Evolutionary conservation across 2,329 filamentous ascomycete genomes (phyloP), one percentile per base, ranked within the genome.

Genomic region (Phymatotrichopsis omnivora): DNA sequence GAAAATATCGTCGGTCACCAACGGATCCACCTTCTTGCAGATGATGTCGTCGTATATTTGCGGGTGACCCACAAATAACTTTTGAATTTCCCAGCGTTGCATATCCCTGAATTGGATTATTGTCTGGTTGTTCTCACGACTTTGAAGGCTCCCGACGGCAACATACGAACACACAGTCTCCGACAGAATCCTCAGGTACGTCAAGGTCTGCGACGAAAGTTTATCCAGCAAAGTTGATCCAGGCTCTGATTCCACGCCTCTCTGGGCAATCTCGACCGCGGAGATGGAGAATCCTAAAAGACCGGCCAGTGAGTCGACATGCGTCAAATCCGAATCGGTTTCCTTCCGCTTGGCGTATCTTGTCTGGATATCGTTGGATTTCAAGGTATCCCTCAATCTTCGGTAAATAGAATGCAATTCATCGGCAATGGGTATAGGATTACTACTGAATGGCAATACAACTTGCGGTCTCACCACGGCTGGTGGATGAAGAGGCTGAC

Each of bases 91-190:
- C 35, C 78, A 71, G 52, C 80, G 74, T 57, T 80, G 71, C 49
- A 65, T 79, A 49, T 82, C 77, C 34, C 71, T 68, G 47, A 83
- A 84, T 59, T 91, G 84, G 35, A 66, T 66, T 37, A 75, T 73
- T 10, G 83, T 75, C 49, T 70, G 71, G 51, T 74, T 80, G 6
- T 75, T 71, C 0, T 73, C 71, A 3, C 67, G 69, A 16, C 73
- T 69, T 38, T 76, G 72, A 31, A 89, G 70, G 4, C 77, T 76
- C 2, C 85, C 83, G 47, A 93, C 71, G 1, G 85, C 75, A 43
- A 87, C 74, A 62, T 91, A 96, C 0, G 87, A 87, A 23, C 82
- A 76, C 1, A 84, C 82, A 1, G 87, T 96, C 66, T 95, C 91
- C 1, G 85, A 80, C 19, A 96, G 68, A 22, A 96, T 80, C 37